phyloP scores from a whole-genome alignment of 163 green algal genomes.

The Picocystis sp. region DNA sequence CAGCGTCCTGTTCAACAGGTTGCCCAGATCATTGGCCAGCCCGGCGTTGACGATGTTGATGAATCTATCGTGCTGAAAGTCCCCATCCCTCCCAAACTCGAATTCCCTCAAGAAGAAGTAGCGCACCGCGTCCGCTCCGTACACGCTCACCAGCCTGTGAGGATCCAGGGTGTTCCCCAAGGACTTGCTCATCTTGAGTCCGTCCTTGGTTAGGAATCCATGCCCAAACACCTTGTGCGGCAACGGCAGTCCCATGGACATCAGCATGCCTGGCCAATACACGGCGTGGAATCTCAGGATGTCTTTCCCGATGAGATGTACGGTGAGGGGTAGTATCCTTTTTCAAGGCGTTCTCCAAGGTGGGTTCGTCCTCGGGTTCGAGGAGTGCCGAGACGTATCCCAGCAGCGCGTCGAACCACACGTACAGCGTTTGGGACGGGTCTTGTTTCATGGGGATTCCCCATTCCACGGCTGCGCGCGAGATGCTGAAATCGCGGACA shows the following conservation, averaged over 20 bases:
- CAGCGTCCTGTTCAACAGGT: conserved; percentile 82
- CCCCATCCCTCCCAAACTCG: conserved; percentile 81
- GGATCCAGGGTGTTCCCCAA: conserved; percentile 94
- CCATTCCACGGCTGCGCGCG: conserved; percentile 69
- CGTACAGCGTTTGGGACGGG: conserved; percentile 84
- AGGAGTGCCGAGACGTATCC: conserved; percentile 52
- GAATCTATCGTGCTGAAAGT: conserved; percentile 82
- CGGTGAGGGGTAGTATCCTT: conserved; percentile 54
- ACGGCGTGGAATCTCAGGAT: conserved; percentile 97
- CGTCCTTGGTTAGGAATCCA: conserved; percentile 93
- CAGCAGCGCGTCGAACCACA: conserved; percentile 96
- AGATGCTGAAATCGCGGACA: conserved; percentile 90
- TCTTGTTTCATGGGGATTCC: conserved; percentile 81
- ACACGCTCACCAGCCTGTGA: conserved; percentile 40
- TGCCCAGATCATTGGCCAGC: conserved; percentile 91
- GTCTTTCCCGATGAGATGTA: conserved; percentile 81
- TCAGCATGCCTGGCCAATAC: conserved; percentile 96
- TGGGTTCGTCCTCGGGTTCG: conserved; percentile 19
- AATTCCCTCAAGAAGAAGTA: conserved; percentile 89
- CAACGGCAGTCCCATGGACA: conserved; percentile 43
- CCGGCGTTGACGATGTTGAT: conserved; percentile 80
- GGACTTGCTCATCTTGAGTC: conserved; percentile 97
- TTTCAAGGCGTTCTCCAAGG: conserved; percentile 12
- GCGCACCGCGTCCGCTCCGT: conserved; percentile 82
- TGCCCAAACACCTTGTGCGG: conserved; percentile 68